Evolutionary conservation across 2,329 filamentous ascomycete genomes (phyloP).

Genomic region (Fusarium nanum): DNA sequence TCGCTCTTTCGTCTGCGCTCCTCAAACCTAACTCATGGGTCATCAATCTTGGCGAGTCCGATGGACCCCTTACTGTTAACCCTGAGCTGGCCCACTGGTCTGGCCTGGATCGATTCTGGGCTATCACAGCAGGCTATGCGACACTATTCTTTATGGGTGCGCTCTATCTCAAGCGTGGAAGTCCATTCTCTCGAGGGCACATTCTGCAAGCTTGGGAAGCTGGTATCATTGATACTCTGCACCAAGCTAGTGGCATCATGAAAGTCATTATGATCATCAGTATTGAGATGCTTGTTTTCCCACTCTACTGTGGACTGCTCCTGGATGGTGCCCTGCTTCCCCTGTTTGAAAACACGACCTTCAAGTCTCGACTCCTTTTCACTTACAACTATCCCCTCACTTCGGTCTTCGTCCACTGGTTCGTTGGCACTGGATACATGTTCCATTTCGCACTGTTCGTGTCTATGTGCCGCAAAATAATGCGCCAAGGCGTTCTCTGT

Average conservation of each 20-base stretch:
- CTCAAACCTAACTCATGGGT: constrained; percentile 67
- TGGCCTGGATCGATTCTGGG: constrained; percentile 72
- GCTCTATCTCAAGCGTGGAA: constrained; percentile 80
- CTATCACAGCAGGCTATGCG: constrained; percentile 83
- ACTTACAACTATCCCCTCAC: constrained; percentile 83
- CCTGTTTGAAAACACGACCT: constrained; percentile 83
- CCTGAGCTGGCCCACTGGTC: constrained; percentile 75
- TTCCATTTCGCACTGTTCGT: constrained; percentile 99
- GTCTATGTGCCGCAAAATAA: constrained; percentile 98
- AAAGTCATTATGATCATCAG: constrained; percentile 99
- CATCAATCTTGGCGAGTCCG: constrained; percentile 63
- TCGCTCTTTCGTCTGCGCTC: constrained; percentile 45
- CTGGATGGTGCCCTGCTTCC: constrained; percentile 90
- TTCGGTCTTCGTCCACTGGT: constrained; percentile 98
- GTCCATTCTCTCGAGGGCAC: constrained; percentile 71
- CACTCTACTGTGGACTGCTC: constrained; percentile 92
- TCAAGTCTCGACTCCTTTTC: constrained; percentile 82
- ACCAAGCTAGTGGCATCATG: constrained; percentile 95
- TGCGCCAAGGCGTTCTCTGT: constrained; percentile 94
- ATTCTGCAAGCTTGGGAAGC: constrained; percentile 76
- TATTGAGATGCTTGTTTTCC: constrained; percentile 98
- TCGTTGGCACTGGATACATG: constrained; percentile 98
- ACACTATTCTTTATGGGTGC: constrained; percentile 80
- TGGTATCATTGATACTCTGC: constrained; percentile 81
- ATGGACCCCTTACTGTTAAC: constrained; percentile 57